Evolutionary conservation across 2,329 filamentous ascomycete genomes (phyloP).

Genomic region (Aspergillus ibericus): DNA sequence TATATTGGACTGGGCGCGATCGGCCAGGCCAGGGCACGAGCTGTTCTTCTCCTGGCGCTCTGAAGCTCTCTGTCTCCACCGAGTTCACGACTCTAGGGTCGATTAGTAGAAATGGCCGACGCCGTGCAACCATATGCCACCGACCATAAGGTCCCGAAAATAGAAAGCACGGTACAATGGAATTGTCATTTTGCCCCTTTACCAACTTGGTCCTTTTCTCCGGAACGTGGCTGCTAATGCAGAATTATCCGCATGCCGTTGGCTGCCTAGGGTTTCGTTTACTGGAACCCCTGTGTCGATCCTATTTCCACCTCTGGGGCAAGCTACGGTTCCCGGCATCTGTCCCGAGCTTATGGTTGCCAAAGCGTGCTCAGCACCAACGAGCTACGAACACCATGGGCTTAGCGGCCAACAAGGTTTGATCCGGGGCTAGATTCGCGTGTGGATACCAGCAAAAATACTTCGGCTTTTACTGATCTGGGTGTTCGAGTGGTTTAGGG

Average conservation of each 20-base stretch:
- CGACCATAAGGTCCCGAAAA: too few species aligned
- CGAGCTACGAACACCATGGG: slow-evolving; percentile 10
- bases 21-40: not conserved
- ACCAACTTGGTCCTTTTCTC: too few species aligned
- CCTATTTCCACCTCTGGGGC: slow-evolving; percentile 14
- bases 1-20: not conserved
- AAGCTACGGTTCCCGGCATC: slow-evolving; percentile 18
- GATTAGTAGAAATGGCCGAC: slow-evolving; percentile 2
- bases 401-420: slow-evolving; percentile 1
- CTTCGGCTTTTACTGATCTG: slow-evolving; percentile 3
- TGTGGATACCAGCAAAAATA: slow-evolving; percentile 4
- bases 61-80: not conserved
- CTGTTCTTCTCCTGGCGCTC: not conserved
- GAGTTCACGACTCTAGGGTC: not conserved
- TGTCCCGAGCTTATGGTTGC: slow-evolving; percentile 18
- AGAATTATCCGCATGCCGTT: slow-evolving; percentile 3
- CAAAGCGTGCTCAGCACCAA: slow-evolving; percentile 6
- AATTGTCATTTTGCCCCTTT: not conserved
- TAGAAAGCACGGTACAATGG: not conserved
- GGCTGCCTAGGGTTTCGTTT: slow-evolving; percentile 5
- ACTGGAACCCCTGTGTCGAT: slow-evolving; percentile 13
- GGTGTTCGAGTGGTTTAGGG: slow-evolving; percentile 1
- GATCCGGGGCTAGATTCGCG: not conserved
- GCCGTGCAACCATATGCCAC: not conserved
- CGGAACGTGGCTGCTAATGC: not conserved